Base-by-base conservation (phyloP, 352 stramenopile genomes). In the Chrysophaeum taylorii region DNA sequence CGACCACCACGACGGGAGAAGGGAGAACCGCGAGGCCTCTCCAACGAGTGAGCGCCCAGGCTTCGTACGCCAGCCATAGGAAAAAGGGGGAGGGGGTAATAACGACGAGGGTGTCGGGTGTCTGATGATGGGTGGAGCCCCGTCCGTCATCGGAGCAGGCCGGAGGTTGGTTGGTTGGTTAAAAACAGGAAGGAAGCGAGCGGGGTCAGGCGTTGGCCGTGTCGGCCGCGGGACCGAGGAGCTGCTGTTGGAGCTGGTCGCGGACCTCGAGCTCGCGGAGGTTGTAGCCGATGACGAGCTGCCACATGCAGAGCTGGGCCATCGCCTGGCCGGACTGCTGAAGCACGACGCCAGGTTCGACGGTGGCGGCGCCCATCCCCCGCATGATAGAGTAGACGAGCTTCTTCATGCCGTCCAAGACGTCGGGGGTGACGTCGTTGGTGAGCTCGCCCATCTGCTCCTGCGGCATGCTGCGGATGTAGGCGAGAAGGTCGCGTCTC, bases 401-500 rank as follows among this genome's bases (percentile, higher is more conserved):
- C 18, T 84, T 79, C 43, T 94, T 92, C 82, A 93, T 94, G 48
- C 86, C 82, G 38, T 92, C 84, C 35, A 94, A 75, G 25, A 96
- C 87, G 38, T 92, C 88, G 53, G 84, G 82, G 62, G 81, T 88
- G 31, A 95, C 80, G 41, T 89, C 89, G 0, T 82, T 86, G 2
- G 81, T 89, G 7, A 89, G 79, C 35, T 83, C 70, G 64, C 75
- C 70, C 16, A 89, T 71, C 69, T 95, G 77, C 50, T 87, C 77
- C 33, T 89, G 78, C 1, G 83, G 79, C 16, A 95, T 75, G 18
- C 82, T 85, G n/a, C 83, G 70, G 75, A 96, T 95, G 76, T 94
- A 92, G 0, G 90, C 72, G 0, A 96, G 75, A 33, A 96, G 79
- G 35, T 86, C 74, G 61, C 81, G 70, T 61, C 74, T 75, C 29